These are phyloP conservation scores for Leptosphaerulina australis DNA, from an alignment of 2,329 filamentous ascomycete species.

Conservation along the genomic window DNA sequence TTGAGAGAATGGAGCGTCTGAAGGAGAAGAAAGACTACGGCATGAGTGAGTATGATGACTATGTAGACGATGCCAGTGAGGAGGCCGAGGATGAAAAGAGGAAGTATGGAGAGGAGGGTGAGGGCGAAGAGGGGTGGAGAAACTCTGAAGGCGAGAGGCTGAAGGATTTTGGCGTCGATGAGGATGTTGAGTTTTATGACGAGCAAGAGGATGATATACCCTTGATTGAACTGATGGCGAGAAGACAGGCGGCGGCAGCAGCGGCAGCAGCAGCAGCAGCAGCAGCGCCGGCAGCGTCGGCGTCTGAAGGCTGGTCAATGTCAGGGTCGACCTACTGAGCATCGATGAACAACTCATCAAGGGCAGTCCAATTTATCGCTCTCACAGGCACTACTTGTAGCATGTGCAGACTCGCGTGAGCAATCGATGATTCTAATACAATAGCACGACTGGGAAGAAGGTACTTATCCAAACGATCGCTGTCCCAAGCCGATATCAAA, in stretches of 20 bases:
- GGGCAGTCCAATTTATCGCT: too few species aligned
- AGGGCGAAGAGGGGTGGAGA: conserved; percentile 68
- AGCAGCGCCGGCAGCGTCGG: too few species aligned
- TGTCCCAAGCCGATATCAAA: background rate
- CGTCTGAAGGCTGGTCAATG: background rate
- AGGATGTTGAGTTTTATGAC: conserved; percentile 72
- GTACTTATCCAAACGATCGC: conserved; percentile 9
- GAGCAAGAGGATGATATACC: conserved; percentile 71
- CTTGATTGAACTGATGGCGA: conserved; percentile 66
- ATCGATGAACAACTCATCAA: too few species aligned
- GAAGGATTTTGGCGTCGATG: conserved; percentile 79
- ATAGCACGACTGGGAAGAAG: conserved; percentile 23
- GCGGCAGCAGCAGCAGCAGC: too few species aligned
- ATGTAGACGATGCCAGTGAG: conserved; percentile 28
- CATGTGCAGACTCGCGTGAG: conserved; percentile 23
- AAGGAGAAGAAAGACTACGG: too few species aligned
- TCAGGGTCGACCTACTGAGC: conserved; percentile 1
- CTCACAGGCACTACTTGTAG: background rate
- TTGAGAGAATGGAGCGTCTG: conserved; percentile 47
- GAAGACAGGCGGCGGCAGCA: conserved; percentile 24
- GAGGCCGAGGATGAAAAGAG: conserved; percentile 26
- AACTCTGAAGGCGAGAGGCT: conserved; percentile 78
- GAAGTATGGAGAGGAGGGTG: conserved; percentile 24
- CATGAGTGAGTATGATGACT: conserved; percentile 13
- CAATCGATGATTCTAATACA: conserved; percentile 33